These are phyloP conservation scores for Termitomyces sp. DNA, from an alignment of 768 basidiomycete species.

Conservation along the genomic window DNA sequence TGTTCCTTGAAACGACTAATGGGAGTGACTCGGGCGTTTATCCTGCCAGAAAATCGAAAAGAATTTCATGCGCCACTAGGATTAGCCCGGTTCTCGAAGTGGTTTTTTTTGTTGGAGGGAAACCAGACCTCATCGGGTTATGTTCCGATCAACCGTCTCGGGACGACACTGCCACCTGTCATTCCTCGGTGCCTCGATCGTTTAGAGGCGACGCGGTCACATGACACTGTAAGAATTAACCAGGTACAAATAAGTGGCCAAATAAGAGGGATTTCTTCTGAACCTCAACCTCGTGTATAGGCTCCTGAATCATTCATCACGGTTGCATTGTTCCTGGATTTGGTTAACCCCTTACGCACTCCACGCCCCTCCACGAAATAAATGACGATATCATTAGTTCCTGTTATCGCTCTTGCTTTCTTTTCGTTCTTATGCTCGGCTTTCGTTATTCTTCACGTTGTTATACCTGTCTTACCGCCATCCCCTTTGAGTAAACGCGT, in stretches of 20 bases:
- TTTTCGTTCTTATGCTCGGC: conserved; percentile 71
- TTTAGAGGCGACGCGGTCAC: background rate
- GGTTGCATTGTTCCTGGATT: background rate
- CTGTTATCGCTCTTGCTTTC: conserved; percentile 64
- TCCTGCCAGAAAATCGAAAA: too few relatives aligned
- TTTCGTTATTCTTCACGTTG: conserved; percentile 73
- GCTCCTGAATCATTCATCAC: conserved; percentile 12
- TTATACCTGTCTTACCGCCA: conserved; percentile 74
- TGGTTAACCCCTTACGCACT: background rate
- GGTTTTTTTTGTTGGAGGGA: background rate
- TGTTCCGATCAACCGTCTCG: background rate
- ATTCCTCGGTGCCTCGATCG: conserved; percentile 1
- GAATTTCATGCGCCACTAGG: background rate
- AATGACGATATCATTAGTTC: conserved; percentile 66
- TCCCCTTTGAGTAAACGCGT: conserved; percentile 72
- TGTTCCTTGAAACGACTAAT: background rate
- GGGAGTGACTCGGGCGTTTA: background rate
- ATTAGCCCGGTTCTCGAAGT: too few relatives aligned
- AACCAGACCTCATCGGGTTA: background rate
- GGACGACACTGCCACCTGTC: background rate
- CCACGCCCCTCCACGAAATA: background rate
- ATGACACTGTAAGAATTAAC: conserved; percentile 8
- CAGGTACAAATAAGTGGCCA: conserved; percentile 31
- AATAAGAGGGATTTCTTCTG: conserved; percentile 24
- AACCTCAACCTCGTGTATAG: conserved; percentile 21